These are phyloP conservation scores for Lycium ferocissimum DNA, from an alignment of 257 asterid species.

Conservation along the genomic window DNA sequence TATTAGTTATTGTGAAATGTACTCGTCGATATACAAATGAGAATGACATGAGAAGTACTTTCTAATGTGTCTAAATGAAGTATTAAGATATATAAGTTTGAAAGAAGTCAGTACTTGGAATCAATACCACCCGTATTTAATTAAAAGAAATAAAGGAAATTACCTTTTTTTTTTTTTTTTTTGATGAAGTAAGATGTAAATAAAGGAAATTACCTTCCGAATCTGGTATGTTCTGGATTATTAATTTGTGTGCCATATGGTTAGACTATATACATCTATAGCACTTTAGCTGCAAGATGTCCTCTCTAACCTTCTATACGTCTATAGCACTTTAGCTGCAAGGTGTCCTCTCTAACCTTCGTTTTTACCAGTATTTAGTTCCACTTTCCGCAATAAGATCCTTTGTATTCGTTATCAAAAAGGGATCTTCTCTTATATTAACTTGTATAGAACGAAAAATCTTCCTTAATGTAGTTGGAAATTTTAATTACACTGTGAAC, in stretches of 20 bases:
- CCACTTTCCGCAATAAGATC: background rate
- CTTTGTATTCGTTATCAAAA: conserved; percentile 8
- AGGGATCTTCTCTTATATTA: conserved; percentile 13
- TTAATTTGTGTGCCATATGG: conserved; percentile 14
- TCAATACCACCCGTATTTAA: background rate
- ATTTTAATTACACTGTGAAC: background rate
- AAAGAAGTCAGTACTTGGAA: background rate
- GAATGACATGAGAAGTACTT: conserved; percentile 37
- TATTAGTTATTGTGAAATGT: conserved; percentile 44
- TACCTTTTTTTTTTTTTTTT: background rate
- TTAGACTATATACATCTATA: background rate
- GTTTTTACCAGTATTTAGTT: background rate
- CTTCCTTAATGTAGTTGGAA: background rate
- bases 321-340: background rate
- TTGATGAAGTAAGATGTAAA: too few species aligned
- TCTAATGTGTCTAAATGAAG: conserved; percentile 28
- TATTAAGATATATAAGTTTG: conserved; percentile 15
- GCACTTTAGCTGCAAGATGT: background rate
- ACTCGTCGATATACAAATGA: conserved; percentile 45
- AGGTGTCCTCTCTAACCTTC: background rate
- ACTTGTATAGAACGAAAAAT: background rate
- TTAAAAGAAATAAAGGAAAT: conserved; percentile 9
- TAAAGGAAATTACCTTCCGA: background rate
- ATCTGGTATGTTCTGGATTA: background rate
- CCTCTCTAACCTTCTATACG: background rate